Evolutionary conservation across 768 basidiomycete species (phyloP).

Genomic region (Calvatia gigantea): DNA sequence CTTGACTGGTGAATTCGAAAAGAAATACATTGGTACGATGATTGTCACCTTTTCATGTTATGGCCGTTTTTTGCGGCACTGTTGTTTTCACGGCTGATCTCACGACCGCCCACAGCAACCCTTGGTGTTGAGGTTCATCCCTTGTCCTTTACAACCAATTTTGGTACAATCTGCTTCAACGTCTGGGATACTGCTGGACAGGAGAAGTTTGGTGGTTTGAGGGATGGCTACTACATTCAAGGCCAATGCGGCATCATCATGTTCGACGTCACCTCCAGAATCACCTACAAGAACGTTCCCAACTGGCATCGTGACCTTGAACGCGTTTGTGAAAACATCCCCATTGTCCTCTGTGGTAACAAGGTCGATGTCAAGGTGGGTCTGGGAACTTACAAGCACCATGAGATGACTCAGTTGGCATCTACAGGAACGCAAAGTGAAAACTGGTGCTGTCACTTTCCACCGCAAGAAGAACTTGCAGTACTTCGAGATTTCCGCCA

Average conservation of each 20-base stretch:
- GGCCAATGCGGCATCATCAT: conserved; percentile 99
- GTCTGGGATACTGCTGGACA: conserved; percentile 99
- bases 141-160: conserved; percentile 94
- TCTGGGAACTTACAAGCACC: conserved; percentile 8
- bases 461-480: conserved; percentile 99
- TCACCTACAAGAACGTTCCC: conserved; percentile 99
- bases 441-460: conserved; percentile 98
- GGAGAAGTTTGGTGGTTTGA: conserved; percentile 99
- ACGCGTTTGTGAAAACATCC: conserved; percentile 99
- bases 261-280: conserved; percentile 99
- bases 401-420: not conserved
- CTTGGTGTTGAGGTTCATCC: conserved; percentile 99
- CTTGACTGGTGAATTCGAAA: conserved; percentile 99
- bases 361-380: conserved; percentile 98
- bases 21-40: conserved; percentile 94
- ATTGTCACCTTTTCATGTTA: conserved; percentile 17
- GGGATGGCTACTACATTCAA: conserved; percentile 95
- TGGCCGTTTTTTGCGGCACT: not conserved
- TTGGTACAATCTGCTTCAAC: conserved; percentile 98
- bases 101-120: conserved; percentile 60
- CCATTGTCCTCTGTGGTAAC: conserved; percentile 98
- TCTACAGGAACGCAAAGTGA: conserved; percentile 95
- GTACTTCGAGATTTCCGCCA: conserved; percentile 99
- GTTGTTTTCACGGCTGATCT: conserved; percentile 14
- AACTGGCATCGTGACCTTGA: conserved; percentile 99